Percentiles rank a stretch among this genome's conserved stretches.
These are phyloP conservation scores for Trichoderma reesei DNA, from an alignment of 495 filamentous ascomycete genomes.

Conservation along the genomic window DNA sequence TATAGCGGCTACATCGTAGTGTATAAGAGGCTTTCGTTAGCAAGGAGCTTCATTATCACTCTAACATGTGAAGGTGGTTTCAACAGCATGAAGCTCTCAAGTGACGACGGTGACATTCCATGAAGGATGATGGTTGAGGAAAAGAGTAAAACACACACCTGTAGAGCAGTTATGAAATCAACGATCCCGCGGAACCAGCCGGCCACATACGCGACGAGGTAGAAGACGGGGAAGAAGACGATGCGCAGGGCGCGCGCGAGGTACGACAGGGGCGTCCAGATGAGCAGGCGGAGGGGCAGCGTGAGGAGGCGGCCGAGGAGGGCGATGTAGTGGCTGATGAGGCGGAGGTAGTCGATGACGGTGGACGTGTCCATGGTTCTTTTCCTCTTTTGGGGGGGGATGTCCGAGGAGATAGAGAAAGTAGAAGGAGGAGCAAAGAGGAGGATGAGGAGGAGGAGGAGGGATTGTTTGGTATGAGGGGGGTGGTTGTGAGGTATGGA, in stretches of 20 bases:
- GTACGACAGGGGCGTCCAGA: conserved; percentile 12
- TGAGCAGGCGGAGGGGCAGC: conserved; percentile 19
- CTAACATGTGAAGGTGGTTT: neutral
- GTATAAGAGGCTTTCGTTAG: conserved; percentile 8
- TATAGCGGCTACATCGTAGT: conserved; percentile 44
- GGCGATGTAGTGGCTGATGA: conserved; percentile 24
- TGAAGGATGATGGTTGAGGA: neutral
- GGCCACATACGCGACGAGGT: conserved; percentile 23
- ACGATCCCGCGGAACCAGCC: conserved; percentile 16
- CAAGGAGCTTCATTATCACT: neutral
- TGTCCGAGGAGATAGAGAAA: too few relatives aligned
- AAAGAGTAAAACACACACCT: conserved; percentile 49
- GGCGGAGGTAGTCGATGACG: conserved; percentile 18
- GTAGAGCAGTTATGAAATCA: conserved; percentile 45
- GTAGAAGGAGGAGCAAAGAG: too few relatives aligned
- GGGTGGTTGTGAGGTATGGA: neutral
- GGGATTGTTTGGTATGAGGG: neutral
- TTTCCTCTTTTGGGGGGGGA: too few relatives aligned
- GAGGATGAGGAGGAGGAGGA: neutral
- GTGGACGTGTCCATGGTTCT: conserved; percentile 13
- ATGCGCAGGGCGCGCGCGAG: conserved; percentile 18
- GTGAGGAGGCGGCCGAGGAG: conserved; percentile 20
- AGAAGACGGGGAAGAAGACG: conserved; percentile 26
- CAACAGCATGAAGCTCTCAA: too few relatives aligned
- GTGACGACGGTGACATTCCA: too few relatives aligned